Evolutionary conservation across 805 yeast species (phyloP), one percentile per base, ranked within the genome.

Genomic region (Sugiyamaella marilandica): DNA sequence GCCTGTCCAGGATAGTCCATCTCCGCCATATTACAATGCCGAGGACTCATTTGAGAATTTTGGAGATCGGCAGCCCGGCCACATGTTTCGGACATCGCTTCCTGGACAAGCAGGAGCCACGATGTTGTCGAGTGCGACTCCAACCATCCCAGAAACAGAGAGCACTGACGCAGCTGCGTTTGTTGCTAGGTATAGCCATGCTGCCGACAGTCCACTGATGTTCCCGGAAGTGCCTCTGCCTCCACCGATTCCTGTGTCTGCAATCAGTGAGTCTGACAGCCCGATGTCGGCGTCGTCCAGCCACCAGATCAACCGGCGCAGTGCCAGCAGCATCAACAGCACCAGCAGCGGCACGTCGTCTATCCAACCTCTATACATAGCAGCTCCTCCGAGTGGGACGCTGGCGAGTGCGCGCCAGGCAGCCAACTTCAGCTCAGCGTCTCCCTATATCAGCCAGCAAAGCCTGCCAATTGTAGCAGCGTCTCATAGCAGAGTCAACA

Each of bases 301-400:
- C n/a, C 44, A 32, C 13, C 46, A 24, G 43, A 34, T 5, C 36
- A 55, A 48, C 36, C 53, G 37, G 5, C 41, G 56, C 4, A 53
- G 51, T 41, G 29, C 29, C 29, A 47, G 51, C 7, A 53, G 56
- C 35, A 16, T 47, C 16, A 34, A 50, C 24, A 50, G 54, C 37
- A 33, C 50, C 21, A 53, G 54, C 51, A 53, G 56, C 33, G 54
- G 49, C 7, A 34, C 39, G 9, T 54, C 57, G 10, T 13, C 34
- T 19, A 11, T 49, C 11, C 55, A 55, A 33, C 55, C 53, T 5
- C 29, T 52, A 7, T 52, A 52, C 37, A 52, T 52, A 49, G 14
- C 50, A 29, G 29, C 50, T 14, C n/a, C 24, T 13, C 19, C 47
- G 8, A 14, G 41, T 21, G 10, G 41, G 43, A 46, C 46, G 26